phyloP scores from a whole-genome alignment of 1,284 basidiomycete species.

The Takashimella koratensis region DNA sequence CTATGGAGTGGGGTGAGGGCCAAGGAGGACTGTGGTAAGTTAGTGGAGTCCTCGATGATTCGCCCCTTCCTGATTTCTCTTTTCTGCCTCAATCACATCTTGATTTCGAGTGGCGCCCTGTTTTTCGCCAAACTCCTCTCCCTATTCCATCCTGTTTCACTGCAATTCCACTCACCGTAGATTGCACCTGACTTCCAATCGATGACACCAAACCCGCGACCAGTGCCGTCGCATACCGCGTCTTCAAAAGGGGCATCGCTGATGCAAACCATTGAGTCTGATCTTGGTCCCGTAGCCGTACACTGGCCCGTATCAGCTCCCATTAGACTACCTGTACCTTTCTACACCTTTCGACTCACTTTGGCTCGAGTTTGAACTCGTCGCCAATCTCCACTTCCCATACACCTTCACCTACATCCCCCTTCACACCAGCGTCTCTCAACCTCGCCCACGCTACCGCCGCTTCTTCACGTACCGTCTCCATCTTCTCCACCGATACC shows the following conservation, averaged over 20 bases:
- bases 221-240: slow-evolving; percentile 57
- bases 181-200: slow-evolving; percentile 72
- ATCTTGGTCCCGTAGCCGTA: slow-evolving; percentile 41
- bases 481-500: slow-evolving; percentile 85
- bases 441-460: slow-evolving; percentile 62
- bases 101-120: no score
- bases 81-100: no score
- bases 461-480: slow-evolving; percentile 78
- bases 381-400: slow-evolving; percentile 34
- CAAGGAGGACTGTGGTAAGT: no score
- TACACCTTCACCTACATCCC: slow-evolving; percentile 49
- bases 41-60: no score
- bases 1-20: no score
- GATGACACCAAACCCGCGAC: slow-evolving; percentile 72
- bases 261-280: slow-evolving; percentile 59
- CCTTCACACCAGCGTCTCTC: no score
- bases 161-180: slow-evolving; percentile 75
- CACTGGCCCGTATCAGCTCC: not conserved
- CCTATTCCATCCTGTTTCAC: no score
- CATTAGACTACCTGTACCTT: no score
- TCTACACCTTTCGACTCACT: no score
- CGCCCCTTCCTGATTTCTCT: no score
- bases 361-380: not conserved
- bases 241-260: slow-evolving; percentile 63
- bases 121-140: no score